Conservation (phyloP, 345 rosid species). For the Syzygium aqueum region DNA sequence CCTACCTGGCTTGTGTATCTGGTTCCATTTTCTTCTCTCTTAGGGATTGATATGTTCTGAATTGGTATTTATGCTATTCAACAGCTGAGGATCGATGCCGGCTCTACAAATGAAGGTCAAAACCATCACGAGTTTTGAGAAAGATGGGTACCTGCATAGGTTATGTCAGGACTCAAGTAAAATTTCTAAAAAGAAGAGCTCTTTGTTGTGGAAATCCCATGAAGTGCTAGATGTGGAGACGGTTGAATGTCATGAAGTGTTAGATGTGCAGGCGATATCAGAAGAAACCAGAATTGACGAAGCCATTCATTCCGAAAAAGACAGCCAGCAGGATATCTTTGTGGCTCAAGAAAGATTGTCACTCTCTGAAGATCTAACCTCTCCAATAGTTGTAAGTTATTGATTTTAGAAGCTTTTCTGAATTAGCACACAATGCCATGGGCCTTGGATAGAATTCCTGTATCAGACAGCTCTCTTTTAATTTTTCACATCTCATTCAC, state of each 20-base stretch:
- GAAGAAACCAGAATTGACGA: not conserved
- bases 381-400: not conserved
- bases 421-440: not conserved
- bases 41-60: not conserved
- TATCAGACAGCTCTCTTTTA: not conserved
- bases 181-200: slow-evolving; percentile 6
- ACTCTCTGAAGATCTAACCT: not conserved
- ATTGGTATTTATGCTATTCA: not conserved
- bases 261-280: not conserved
- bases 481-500: not conserved
- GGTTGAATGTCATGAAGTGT: not conserved
- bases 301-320: not conserved
- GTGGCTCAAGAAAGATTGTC: not conserved
- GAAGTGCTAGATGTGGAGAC: not conserved
- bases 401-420: not conserved
- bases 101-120: slow-evolving; percentile 9
- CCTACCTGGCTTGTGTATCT: not conserved
- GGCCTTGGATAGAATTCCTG: not conserved
- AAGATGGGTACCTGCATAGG: slow-evolving; percentile 1
- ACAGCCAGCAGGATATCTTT: not conserved
- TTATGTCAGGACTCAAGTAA: slow-evolving; percentile 1
- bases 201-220: not conserved
- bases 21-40: not conserved
- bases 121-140: not conserved
- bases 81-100: slow-evolving; percentile 3